Percentiles rank a stretch among this genome's conserved stretches.
Evolutionary conservation across 441 rosid genomes (phyloP).

Genomic region (Caryocar brasiliense): DNA sequence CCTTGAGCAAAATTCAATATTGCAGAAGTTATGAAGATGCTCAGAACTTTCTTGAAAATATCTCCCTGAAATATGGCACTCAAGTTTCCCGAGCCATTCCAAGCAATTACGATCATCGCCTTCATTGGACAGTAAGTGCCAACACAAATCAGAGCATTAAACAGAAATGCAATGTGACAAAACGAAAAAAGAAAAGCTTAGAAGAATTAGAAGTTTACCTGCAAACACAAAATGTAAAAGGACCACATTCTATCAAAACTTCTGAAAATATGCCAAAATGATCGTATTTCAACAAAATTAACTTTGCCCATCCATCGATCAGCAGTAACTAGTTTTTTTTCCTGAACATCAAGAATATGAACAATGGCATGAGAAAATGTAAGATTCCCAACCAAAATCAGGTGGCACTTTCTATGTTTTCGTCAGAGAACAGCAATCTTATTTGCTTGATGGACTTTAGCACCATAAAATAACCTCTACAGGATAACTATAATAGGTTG

Average conservation of each 20-base stretch:
- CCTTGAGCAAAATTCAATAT: slow-evolving; percentile 60
- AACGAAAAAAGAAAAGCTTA: neutral
- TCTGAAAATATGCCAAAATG: slow-evolving; percentile 59
- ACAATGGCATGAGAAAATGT: neutral
- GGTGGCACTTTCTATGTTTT: too few relatives aligned
- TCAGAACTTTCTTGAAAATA: slow-evolving; percentile 51
- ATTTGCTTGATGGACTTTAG: too few relatives aligned
- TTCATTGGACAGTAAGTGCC: slow-evolving; percentile 7
- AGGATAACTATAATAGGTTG: too few relatives aligned
- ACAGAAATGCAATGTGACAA: slow-evolving; percentile 1
- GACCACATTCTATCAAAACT: slow-evolving; percentile 71
- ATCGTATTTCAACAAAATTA: slow-evolving; percentile 56
- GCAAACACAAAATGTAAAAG: slow-evolving; percentile 44
- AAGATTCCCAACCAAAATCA: neutral
- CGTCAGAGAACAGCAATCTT: too few relatives aligned
- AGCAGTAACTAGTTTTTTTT: slow-evolving; percentile 21
- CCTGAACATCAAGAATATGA: slow-evolving; percentile 14
- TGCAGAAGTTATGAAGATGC: slow-evolving; percentile 75
- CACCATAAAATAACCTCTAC: too few relatives aligned
- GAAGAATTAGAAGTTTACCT: too few relatives aligned
- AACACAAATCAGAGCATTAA: neutral
- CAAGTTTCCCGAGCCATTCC: slow-evolving; percentile 58
- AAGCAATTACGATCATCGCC: slow-evolving; percentile 75
- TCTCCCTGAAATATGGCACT: slow-evolving; percentile 33
- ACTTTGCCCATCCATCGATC: slow-evolving; percentile 48